Conservation (phyloP, 129 eudicot genomes). For the Scalesia atractyloides region DNA sequence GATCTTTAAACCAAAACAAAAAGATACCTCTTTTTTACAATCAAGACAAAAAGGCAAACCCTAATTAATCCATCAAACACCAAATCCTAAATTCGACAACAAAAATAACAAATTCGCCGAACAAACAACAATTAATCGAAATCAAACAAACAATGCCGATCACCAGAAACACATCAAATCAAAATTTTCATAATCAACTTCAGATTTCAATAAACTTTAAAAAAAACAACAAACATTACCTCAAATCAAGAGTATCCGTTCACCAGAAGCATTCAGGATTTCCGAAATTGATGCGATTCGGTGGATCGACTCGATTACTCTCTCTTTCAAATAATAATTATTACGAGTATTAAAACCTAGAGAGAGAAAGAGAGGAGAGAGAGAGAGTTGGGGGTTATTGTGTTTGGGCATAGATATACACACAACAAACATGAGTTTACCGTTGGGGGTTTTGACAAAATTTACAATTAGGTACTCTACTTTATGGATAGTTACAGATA, state of each 20-base stretch:
- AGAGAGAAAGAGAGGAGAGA: conserved; percentile 17
- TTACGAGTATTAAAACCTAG: conserved; percentile 18
- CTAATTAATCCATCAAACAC: conserved; percentile 24
- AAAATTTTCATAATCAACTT: background rate
- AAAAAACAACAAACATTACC: conserved; percentile 13
- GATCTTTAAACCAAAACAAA: conserved; percentile 13
- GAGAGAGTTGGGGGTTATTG: conserved; percentile 3
- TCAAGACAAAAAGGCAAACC: conserved; percentile 18
- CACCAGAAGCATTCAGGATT: conserved; percentile 12
- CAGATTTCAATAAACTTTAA: background rate
- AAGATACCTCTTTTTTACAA: conserved; percentile 7
- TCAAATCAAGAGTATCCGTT: conserved; percentile 24
- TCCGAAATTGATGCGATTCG: conserved; percentile 27
- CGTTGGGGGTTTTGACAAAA: conserved; percentile 28
- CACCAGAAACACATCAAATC: conserved; percentile 13
- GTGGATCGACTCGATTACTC: conserved; percentile 22
- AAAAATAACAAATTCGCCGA: conserved; percentile 11
- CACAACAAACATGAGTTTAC: conserved; percentile 28
- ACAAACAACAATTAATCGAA: conserved; percentile 11
- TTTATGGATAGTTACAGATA: background rate
- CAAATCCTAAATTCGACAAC: background rate
- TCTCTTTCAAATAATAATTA: conserved; percentile 29
- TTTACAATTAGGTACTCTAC: conserved; percentile 4
- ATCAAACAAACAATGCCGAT: conserved; percentile 16
- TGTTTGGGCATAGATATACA: conserved; percentile 4